phyloP scores from a whole-genome alignment of 805 yeast species.

The Scheffersomyces stipitis region DNA sequence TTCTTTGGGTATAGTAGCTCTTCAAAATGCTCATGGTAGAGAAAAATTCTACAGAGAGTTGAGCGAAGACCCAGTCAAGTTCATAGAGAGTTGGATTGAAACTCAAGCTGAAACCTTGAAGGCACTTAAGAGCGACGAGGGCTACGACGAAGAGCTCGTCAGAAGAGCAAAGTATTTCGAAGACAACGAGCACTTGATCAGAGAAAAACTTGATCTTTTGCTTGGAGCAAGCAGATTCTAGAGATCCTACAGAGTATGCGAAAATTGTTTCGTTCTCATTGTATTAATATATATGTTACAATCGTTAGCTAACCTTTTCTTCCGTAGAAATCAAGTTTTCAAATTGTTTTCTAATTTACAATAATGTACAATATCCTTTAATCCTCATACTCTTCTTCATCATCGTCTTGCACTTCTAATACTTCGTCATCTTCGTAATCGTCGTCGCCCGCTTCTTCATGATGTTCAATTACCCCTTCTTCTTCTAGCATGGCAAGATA shows the following conservation, averaged over 20 bases:
- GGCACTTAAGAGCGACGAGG: constrained; percentile 86
- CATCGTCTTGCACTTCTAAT: constrained; percentile 16
- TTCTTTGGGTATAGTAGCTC: constrained; percentile 49
- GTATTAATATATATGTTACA: background rate
- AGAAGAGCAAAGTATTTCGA: constrained; percentile 78
- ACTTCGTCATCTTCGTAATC: constrained; percentile 20
- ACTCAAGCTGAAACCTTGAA: constrained; percentile 83
- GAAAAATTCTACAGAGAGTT: constrained; percentile 76
- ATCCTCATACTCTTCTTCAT: constrained; percentile 19
- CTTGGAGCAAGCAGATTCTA: constrained; percentile 55
- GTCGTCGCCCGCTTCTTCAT: constrained; percentile 12
- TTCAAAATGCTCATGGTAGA: constrained; percentile 59
- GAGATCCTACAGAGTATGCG: too few relatives aligned
- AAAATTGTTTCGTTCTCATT: too few relatives aligned
- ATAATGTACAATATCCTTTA: background rate
- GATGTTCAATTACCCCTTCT: constrained; percentile 11
- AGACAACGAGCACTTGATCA: constrained; percentile 63
- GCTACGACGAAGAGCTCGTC: constrained; percentile 83
- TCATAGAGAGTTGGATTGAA: constrained; percentile 70
- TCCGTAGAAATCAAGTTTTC: too few relatives aligned
- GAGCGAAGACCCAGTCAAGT: constrained; percentile 73
- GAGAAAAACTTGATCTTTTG: constrained; percentile 76
- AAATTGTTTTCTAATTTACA: background rate
- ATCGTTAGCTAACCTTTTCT: too few relatives aligned
- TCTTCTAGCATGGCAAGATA: constrained; percentile 10